Evolutionary conservation across 345 rosid genomes (phyloP), one percentile per base, ranked within the genome.

Genomic region (Erucastrum elatum): DNA sequence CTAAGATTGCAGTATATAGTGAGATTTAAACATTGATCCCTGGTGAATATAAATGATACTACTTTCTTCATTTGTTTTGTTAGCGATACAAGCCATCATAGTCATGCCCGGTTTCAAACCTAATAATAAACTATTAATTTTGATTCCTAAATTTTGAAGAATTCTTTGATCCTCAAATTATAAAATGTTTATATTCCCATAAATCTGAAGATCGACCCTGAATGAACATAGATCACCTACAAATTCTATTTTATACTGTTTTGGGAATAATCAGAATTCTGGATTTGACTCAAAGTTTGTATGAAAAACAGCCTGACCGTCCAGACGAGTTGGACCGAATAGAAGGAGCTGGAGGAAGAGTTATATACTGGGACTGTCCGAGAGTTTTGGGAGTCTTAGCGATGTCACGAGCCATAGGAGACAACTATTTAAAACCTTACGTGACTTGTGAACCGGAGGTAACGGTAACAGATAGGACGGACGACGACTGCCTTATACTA

Each of bases 361-460:
- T 90, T 8, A 87, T 94, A 63, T 90, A 88, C 55, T 92, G 97
- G 97, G 93, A 92, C 26, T 91, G 93, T 0, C 84, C 97, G 1
- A 84, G 98, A 53, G 97, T 94, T 5, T 74, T 84, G 0, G 98
- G 98, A 2, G 90, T 92, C 4, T 75, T 92, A 66, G 93, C 97
- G 0, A 92, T 88, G 96, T 92, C 97, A 0, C 84, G 98, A 80
- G 96, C 97, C 5, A 94, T 92, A 25, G 98, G 96, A 2, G 98
- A 94, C 65, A 87, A 85, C 30, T 92, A 92, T 77, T 75, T 94
- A 82, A 94, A 92, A 70, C 97, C 98, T 0, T 94, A 88, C 61
- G 97, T 94, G 70, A 91, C 83, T 66, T 84, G 92, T 27, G 90
- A 86, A 17, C 97, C 96, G 34, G 97, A 92, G 80, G 93, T 94